Percentiles rank a stretch among this genome's conserved stretches.
phyloP scores from a whole-genome alignment of 495 filamentous ascomycete species.

The Cetradonia linearis region DNA sequence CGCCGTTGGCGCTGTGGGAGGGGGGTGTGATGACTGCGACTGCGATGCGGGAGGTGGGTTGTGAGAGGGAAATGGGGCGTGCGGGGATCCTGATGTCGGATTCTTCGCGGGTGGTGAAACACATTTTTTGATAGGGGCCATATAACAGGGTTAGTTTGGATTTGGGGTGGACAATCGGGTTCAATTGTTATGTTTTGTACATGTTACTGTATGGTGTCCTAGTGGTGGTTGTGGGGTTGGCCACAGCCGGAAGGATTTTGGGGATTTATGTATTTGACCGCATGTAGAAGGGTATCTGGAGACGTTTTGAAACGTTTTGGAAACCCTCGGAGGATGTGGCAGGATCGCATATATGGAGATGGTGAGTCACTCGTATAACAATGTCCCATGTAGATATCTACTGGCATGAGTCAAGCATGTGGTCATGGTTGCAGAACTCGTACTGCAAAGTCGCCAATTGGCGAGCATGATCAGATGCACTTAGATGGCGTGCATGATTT shows the following conservation, averaged over 20 bases:
- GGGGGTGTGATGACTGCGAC: slow-evolving; percentile 1
- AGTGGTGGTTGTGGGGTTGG: too few species aligned
- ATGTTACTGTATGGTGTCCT: not conserved
- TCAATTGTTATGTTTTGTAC: not conserved
- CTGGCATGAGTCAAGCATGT: not conserved
- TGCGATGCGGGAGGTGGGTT: slow-evolving; percentile 1
- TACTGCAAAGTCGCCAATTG: not conserved
- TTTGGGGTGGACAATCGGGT: not conserved
- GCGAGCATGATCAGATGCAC: not conserved
- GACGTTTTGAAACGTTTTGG: too few species aligned
- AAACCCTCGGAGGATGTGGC: not conserved
- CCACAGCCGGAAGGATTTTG: not conserved
- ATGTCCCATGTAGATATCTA: not conserved
- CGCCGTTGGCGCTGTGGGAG: not conserved
- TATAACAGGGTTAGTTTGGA: not conserved
- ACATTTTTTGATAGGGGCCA: not conserved
- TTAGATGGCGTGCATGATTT: not conserved
- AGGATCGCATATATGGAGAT: not conserved
- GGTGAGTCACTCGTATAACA: not conserved
- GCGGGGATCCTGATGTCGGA: not conserved
- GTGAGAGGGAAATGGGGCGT: slow-evolving; percentile 6
- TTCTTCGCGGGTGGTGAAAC: not conserved
- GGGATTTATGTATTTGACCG: not conserved
- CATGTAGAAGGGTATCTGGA: not conserved
- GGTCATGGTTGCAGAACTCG: not conserved